Evolutionary conservation across 306 rosid genomes (phyloP), one percentile per base, ranked within the genome.

Genomic region (Fragaria vesca): DNA sequence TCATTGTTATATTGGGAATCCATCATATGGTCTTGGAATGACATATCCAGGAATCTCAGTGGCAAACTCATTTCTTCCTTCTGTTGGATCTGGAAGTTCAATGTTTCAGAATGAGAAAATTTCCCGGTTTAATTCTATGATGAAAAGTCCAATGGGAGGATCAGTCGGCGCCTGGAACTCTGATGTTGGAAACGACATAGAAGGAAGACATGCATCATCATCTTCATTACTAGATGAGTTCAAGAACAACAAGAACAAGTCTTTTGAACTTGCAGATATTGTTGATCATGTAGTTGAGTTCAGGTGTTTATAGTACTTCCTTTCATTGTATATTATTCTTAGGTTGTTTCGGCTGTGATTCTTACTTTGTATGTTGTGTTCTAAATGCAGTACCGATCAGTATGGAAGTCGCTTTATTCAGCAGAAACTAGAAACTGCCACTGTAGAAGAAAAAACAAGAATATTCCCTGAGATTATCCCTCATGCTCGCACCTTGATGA

Each of bases 371-470:
- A 18, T 82, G 60, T 69, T 13, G 51, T 83, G 76, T 60, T 32
- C 71, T 24, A 28, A 76, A 76, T 93, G 91, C 89, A 95, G 99
- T 78, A 95, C 90, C 77, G 97, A 95, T 88, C 99, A 95, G 85
- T 89, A 93, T 81, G 99, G 99, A 70, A 95, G 99, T 84, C 99
- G 99, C 75, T 95, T 95, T 82, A 95, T 95, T 85, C 99, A 95
- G 89, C 97, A 95, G 89, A 92, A 92, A 82, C 77, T 95, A 71
- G 98, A 95, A 89, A 88, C 89, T 36, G 93, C 97, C 76, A 81
- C 92, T 3, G 88, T 54, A 50, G 97, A 88, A 82, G 97, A 95
- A 87, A 93, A 91, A 85, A 82, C 58, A 82, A 75, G 78, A 83
- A 91, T 95, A 81, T 95, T 95, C 87, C 89, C 97, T 32, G 96